phyloP scores from a whole-genome alignment of 1,284 basidiomycete species.

The Grifola frondosa region DNA sequence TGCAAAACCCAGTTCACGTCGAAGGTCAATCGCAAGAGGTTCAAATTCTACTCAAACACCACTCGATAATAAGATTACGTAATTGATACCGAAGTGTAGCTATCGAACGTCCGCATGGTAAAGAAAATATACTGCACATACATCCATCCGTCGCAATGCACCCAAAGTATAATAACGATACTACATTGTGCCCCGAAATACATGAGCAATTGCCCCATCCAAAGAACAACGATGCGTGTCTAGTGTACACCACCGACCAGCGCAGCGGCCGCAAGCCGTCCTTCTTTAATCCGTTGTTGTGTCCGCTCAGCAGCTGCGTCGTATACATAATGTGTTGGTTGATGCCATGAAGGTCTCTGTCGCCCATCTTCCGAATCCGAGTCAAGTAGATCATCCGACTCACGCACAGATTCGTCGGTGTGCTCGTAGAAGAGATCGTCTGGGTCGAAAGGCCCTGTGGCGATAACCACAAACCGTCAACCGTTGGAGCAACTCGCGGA shows the following conservation, averaged over 20 bases:
- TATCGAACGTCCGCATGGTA: neutral
- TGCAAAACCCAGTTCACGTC: neutral
- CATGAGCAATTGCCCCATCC: too few relatives aligned
- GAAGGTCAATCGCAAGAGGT: neutral
- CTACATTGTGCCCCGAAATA: too few relatives aligned
- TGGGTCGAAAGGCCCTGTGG: conserved; percentile 39
- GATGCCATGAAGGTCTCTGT: conserved; percentile 31
- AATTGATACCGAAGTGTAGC: neutral
- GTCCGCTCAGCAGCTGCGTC: conserved; percentile 79
- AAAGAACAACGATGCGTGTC: too few relatives aligned
- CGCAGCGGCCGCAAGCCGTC: conserved; percentile 28
- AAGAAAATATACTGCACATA: too few relatives aligned
- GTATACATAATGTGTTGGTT: conserved; percentile 70
- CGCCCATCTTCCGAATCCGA: conserved; percentile 39
- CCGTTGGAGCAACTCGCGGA: neutral
- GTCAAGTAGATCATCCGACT: conserved; percentile 32
- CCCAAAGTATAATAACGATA: too few relatives aligned
- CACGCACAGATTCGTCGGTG: conserved; percentile 27
- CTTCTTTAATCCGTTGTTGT: conserved; percentile 55
- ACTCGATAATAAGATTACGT: neutral
- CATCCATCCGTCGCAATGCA: too few relatives aligned
- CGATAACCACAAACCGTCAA: conserved; percentile 2
- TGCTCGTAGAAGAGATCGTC: conserved; percentile 45
- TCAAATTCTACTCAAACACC: neutral
- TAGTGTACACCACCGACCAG: conserved; percentile 42